These are phyloP conservation scores for Psidium guajava DNA, from an alignment of 345 rosid genomes.

Conservation along the genomic window DNA sequence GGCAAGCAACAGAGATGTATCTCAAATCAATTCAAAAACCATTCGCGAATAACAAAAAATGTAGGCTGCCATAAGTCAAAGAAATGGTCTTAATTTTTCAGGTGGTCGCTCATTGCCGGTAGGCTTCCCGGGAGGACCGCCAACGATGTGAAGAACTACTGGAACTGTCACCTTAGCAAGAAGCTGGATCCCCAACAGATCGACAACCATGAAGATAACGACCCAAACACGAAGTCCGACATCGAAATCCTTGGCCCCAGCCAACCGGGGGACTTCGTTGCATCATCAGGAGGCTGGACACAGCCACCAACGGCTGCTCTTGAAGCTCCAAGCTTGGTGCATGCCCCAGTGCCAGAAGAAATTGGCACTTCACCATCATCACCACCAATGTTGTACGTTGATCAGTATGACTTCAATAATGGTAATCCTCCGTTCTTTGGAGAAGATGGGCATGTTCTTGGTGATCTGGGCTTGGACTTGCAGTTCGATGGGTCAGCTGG, in stretches of 20 bases:
- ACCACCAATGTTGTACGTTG: not conserved
- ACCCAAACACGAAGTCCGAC: not conserved
- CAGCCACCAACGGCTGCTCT: not conserved
- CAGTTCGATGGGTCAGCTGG: constrained; percentile 4
- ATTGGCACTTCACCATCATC: not conserved
- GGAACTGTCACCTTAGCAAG: constrained; percentile 29
- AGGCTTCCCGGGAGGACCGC: constrained; percentile 26
- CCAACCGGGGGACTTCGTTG: not conserved
- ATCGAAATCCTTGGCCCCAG: not conserved
- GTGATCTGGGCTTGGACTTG: constrained; percentile 2
- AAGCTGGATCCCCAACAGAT: constrained; percentile 4
- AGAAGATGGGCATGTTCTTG: not conserved
- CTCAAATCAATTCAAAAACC: not conserved
- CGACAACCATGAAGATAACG: not conserved
- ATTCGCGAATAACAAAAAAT: not conserved
- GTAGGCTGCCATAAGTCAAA: not conserved
- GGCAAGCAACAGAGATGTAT: constrained; percentile 4
- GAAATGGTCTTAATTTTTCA: not conserved
- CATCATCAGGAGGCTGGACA: not conserved
- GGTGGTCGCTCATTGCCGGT: constrained; percentile 28
- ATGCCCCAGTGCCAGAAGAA: not conserved
- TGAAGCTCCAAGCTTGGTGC: not conserved
- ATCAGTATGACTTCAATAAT: not conserved
- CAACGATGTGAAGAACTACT: constrained; percentile 24
- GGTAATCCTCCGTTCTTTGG: not conserved